Evolutionary conservation across 768 basidiomycete genomes (phyloP).

Genomic region (Xerocomus potaroensis): DNA sequence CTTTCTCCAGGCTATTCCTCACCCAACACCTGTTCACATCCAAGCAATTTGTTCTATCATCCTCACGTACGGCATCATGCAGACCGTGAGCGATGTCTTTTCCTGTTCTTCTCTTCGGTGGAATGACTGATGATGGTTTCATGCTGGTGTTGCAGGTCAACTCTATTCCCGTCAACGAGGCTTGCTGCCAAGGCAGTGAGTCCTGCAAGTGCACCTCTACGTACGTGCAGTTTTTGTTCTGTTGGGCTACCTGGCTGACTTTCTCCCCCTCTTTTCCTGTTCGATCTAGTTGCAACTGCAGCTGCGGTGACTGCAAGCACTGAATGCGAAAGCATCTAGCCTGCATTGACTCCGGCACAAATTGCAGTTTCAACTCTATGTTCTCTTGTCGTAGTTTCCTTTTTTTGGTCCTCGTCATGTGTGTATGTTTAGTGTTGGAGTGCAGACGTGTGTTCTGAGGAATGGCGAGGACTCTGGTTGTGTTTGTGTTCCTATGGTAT

Average conservation of each 20-base stretch:
- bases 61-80: slow-evolving; percentile 6
- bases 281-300: not conserved
- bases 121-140: no score
- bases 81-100: not conserved
- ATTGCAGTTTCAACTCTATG: not conserved
- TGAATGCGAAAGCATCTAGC: not conserved
- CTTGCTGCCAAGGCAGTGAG: not conserved
- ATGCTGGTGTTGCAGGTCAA: not conserved
- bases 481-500: not conserved
- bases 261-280: no score
- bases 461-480: not conserved
- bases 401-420: not conserved
- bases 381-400: not conserved
- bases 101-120: no score
- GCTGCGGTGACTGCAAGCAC: not conserved
- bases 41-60: not conserved
- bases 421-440: not conserved
- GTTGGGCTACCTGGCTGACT: no score
- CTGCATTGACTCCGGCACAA: not conserved
- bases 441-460: not conserved
- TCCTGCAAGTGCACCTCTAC: not conserved
- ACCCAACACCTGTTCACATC: not conserved
- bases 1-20: not conserved
- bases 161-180: slow-evolving; percentile 7
- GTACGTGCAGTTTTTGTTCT: not conserved